Base-by-base conservation (phyloP, 371 early-diverging fungal species). In the Mucor indicus region DNA sequence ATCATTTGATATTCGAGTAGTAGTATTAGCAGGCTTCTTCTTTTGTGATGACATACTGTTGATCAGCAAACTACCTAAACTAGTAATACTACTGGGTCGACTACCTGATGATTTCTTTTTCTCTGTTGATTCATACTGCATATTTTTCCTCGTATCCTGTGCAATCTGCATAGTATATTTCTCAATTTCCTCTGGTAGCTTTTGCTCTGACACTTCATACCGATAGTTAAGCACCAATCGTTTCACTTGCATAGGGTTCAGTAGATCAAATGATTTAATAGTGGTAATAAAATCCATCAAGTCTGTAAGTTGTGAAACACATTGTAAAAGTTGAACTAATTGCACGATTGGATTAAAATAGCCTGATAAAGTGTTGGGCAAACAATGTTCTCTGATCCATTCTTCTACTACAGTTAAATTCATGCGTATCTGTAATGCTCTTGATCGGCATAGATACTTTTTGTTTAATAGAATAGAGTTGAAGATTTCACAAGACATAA, bases 381-480 rank as follows among this genome's bases (percentile, higher is more conserved):
- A 39, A 10, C 60, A 62, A 38, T 80, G 76, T 12, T 69, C 72
- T 33, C 90, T 80, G 17, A 90, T 67, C 95, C 95, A 94, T 45
- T 94, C 93, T 53, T 87, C 89, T 11, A 95, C 38, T 4, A 68
- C 69, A 0, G 87, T 79, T 19, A 94, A 44, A 54, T 95, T 96
- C 76, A 92, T 81, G 16, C 89, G 86, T 7, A 93, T 85, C 64
- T 88, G 91, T 42, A 91, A 69, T 0, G 95, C 95, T 43, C 81
- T 81, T 19, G 87, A 81, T 8, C 95, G 85, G 49, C 85, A 85
- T 54, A 89, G 76, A 41, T 84, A 85, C 33, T 82, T 81, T 44
- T 84, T 81, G 55, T 77, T 81, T 6, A 74, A 72, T 41, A 95
- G 60, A 56, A 96, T 86, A 2, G 80, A 80, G 59, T 95, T 95